A percentile compares a stretch with the other conserved stretches of the same genome.
These are phyloP conservation scores for Arthrobotrys megalospora DNA, from an alignment of 2,329 filamentous ascomycete genomes.

Conservation along the genomic window DNA sequence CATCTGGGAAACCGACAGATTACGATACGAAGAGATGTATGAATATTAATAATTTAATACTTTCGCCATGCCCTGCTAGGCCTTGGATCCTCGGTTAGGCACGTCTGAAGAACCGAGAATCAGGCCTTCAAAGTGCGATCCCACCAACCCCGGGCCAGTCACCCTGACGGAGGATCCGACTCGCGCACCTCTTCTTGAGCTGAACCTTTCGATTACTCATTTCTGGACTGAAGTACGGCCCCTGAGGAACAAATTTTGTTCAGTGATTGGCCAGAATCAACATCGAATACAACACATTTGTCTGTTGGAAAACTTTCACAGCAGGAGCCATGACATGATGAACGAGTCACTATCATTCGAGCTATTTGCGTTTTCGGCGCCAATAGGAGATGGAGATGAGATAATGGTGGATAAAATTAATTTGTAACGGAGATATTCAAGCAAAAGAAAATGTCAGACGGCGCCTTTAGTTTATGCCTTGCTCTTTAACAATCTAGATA, in stretches of 20 bases:
- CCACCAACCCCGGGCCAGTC: background rate
- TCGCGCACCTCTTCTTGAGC: conserved; percentile 29
- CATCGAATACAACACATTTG: conserved; percentile 59
- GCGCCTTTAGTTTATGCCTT: conserved; percentile 22
- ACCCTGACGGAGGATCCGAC: conserved; percentile 52
- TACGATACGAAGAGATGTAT: background rate
- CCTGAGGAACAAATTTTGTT: background rate
- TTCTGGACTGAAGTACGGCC: background rate
- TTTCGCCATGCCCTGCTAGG: conserved; percentile 3
- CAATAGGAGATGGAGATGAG: background rate
- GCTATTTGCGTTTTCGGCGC: too few species aligned
- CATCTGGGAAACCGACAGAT: background rate
- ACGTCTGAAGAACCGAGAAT: conserved; percentile 30
- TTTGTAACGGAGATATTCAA: background rate
- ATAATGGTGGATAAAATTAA: background rate
- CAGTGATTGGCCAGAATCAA: conserved; percentile 32
- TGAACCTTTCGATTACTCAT: conserved; percentile 51
- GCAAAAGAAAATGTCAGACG: background rate
- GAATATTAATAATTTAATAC: conserved; percentile 15
- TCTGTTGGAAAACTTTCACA: conserved; percentile 25
- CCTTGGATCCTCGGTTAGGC: conserved; percentile 16
- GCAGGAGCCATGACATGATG: background rate
- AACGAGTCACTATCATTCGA: background rate
- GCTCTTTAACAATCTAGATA: conserved; percentile 5
- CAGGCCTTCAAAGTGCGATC: conserved; percentile 38